Evolutionary conservation across 192 early-diverging fungal species (phyloP), one percentile per base, ranked within the genome.

Genomic region (Gryganskiella cystojenkinii): DNA sequence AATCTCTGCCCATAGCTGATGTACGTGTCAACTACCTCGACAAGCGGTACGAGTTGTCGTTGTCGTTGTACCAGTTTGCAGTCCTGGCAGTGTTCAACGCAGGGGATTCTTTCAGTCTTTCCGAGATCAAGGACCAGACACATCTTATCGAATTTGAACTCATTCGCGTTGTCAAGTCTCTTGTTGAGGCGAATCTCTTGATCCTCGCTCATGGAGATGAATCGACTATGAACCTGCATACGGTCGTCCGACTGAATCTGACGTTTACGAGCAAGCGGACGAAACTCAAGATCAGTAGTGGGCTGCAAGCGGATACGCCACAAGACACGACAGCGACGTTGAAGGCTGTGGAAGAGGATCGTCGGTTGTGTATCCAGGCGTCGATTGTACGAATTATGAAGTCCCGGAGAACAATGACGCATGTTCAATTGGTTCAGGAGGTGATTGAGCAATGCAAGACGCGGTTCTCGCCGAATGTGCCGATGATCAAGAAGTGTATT

Each of bases 321-420:
- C 79, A 88, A 44, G 92, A 94, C 73, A 87, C 73, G 17, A 84
- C 82, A 31, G 80, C 84, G 11, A 78, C 74, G 42, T 56, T 78
- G n/a, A 78, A 83, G 57, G 87, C 90, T 6, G 89, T 96, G 5
- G 92, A 96, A 49, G 91, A 94, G 55, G 94, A 96, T 67, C 78
- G 94, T 13, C 86, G 85, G 65, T 78, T 95, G 33, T 93, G 88
- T 61, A 59, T 95, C 9, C 89, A 95, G 84, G 95, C 95, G n/a
- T 83, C 90, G 24, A 94, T 96, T 84, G 95, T 96, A 0, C 86
- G 95, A 22, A 87, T 96, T 22, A 93, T 96, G 90, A 96, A 96
- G 79, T 84, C 93, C 0, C 85, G 92, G 8, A 80, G 90, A 62
- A 72, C 85, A 22, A 51, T 94, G 45, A 69, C 72, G 14, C 94